Base-by-base conservation (phyloP, 768 basidiomycete species). In the Ramaria rubella region DNA sequence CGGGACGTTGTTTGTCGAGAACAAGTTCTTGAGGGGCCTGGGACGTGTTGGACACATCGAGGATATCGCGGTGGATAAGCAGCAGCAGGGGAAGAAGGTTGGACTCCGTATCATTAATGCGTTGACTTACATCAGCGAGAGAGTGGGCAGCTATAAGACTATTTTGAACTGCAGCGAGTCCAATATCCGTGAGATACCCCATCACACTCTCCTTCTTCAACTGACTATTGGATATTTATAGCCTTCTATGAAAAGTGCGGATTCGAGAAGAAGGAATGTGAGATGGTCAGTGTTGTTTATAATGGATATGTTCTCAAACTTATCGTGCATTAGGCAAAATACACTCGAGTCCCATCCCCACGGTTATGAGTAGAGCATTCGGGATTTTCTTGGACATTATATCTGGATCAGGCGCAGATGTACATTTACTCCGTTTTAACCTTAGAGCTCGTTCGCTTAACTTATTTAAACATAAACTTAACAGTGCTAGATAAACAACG, bases 231-330 rank as follows among this genome's bases (percentile, higher is more conserved):
- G 23, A 27, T 21, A 19, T 7, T 29, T 26, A 11, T 66, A 96
- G 94, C 90, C 8, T 99, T 99, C 74, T 99, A 99, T 70, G 77
- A 92, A 70, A 98, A 98, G 72, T 99, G 95, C 68, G 95, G 95
- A 21, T 96, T 74, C 65, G 77, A 81, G 70, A 87, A 85, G 75
- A 95, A 94, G 72, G 94, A 94, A 71, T 84, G 81, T 64, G 90
- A 96, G 71, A 98, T 98, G 94, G 34, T 17, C 34, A 36, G 17
- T 36, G 34, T 36, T n/a, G n/a, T n/a, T n/a, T n/a, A n/a, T n/a
- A n/a, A n/a, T n/a, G n/a, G n/a, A n/a, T n/a, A n/a, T n/a, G n/a
- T n/a, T n/a, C 34, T 36, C 34, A 36, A 36, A 36, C 17, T 36
- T 36, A 8, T 36, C 34, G 34, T 36, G 8, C 17, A n/a, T n/a